Evolutionary conservation across 257 asterid species (phyloP), one percentile per base, ranked within the genome.

Genomic region (Phtheirospermum japonicum): DNA sequence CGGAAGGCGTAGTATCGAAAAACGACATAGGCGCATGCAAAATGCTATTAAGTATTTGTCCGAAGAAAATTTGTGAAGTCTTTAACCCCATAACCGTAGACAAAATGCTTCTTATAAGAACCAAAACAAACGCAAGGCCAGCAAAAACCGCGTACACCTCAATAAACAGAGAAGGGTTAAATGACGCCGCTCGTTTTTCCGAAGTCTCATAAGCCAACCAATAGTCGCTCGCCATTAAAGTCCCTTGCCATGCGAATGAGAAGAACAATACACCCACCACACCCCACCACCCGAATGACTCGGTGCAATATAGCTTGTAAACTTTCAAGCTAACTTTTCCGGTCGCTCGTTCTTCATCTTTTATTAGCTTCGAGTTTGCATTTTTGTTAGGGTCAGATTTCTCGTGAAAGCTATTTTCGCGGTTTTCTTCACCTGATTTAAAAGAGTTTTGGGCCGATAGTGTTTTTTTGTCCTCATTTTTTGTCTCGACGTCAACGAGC

Each of bases 1-100:
- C 99, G 3, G 99, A 93, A 42, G 99, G 99, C 45, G 99, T 93
- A 0, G 99, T 93, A 59, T 93, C 99, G 23, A 93, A 93, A 81
- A 89, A 93, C 39, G 99, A 79, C 97, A 93, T 93, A 2, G 99
- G 99, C 46, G 99, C 99, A 51, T 89, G 99, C 52, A 89, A 69
- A 53, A 93, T 87, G 77, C 95, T 70, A 12, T 66, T 71, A 66
- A 93, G 97, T 60, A 93, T 89, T 54, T 88, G 88, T 23, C 61
- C 57, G 80, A 93, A 93, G 88, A 89, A 87, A 59, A 87, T 79
- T 68, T 93, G 99, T 9, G 96, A 62, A 0, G 99, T 89, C 81
- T 83, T 93, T 45, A 93, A 83, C 45, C 96, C 97, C 95, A 93
- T 89, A 37, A 78, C 23, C 0, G 88, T 68, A 31, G 71, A 77